Evolutionary conservation across 352 stramenopile species (phyloP), one percentile per base, ranked within the genome.

Genomic region (Pythium phragmiticola): DNA sequence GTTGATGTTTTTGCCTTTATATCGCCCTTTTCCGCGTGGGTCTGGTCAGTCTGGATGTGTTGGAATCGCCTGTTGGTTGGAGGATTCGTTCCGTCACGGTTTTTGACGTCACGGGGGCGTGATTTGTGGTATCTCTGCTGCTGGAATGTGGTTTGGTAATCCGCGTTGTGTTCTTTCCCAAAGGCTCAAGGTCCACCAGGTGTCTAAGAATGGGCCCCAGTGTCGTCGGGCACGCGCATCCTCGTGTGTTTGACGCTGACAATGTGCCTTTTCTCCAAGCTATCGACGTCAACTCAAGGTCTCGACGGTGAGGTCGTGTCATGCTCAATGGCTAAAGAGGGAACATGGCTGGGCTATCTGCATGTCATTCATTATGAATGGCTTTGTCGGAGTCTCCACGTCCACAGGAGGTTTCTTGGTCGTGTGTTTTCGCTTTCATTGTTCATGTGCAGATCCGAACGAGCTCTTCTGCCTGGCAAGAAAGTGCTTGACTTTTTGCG

Each of bases 101-200:
- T 69, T 71, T 61, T 65, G 67, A 68, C 70, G 61, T 65, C 70
- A 60, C 73, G 42, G 66, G 66, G 70, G 63, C 57, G 53, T 60
- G n/a, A 23, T 26, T 54, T 67, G 58, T 74, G 52, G 65, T 70
- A 36, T 53, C 56, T 75, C 41, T 51, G 74, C 68, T 58, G 53
- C 52, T 60, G 56, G 57, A 39, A 66, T 58, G 48, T 65, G 57
- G 45, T 65, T 68, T 78, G 66, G 63, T 75, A 72, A 72, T 74
- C 43, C 17, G 57, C 33, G 69, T 48, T 76, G 43, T 65, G 51
- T 56, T 62, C 58, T 41, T 66, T 51, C 64, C 60, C 34, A 68
- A 82, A 89, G 82, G 76, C 71, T 64, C 63, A 87, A 80, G 79
- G 72, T 71, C 82, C 77, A n/a, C 82, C 82, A 69, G 79, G 79